Evolutionary conservation across 495 filamentous ascomycete genomes (phyloP).

Genomic region (Staphylotrichum longicolle): DNA sequence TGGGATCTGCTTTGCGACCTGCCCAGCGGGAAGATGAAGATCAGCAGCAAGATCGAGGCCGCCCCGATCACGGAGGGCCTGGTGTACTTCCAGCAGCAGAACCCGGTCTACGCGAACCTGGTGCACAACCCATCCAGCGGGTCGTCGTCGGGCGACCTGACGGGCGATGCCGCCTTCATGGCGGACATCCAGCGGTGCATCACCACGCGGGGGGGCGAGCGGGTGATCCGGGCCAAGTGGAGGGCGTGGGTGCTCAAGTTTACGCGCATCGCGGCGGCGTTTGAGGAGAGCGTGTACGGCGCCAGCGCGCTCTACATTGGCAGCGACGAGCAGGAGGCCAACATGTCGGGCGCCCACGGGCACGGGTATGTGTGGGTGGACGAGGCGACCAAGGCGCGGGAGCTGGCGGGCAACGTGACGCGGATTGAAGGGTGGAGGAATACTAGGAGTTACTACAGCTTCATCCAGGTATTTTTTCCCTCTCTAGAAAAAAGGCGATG

Average conservation of each 20-base stretch:
- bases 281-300: slow-evolving; percentile 93
- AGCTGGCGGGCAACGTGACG: slow-evolving; percentile 83
- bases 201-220: slow-evolving; percentile 80
- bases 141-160: slow-evolving; percentile 58
- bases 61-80: slow-evolving; percentile 78
- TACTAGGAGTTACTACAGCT: slow-evolving; percentile 91
- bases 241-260: slow-evolving; percentile 87
- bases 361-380: slow-evolving; percentile 96
- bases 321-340: slow-evolving; percentile 60
- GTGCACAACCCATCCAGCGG: slow-evolving; percentile 39
- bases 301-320: slow-evolving; percentile 87
- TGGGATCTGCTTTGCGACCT: slow-evolving; percentile 98
- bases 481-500: neutral
- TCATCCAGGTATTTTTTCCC: slow-evolving; percentile 65
- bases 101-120: slow-evolving; percentile 53
- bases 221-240: slow-evolving; percentile 86
- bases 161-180: slow-evolving; percentile 89
- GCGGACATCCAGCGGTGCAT: slow-evolving; percentile 79
- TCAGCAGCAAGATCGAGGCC: slow-evolving; percentile 75
- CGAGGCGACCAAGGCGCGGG: slow-evolving; percentile 71
- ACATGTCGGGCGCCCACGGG: slow-evolving; percentile 51
- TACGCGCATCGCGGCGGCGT: slow-evolving; percentile 84
- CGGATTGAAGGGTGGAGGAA: slow-evolving; percentile 95
- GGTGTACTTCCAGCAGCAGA: slow-evolving; percentile 80
- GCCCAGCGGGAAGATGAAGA: slow-evolving; percentile 87